These are phyloP conservation scores for Friedmanniomyces endolithicus DNA, from an alignment of 495 filamentous ascomycete species.

Conservation along the genomic window DNA sequence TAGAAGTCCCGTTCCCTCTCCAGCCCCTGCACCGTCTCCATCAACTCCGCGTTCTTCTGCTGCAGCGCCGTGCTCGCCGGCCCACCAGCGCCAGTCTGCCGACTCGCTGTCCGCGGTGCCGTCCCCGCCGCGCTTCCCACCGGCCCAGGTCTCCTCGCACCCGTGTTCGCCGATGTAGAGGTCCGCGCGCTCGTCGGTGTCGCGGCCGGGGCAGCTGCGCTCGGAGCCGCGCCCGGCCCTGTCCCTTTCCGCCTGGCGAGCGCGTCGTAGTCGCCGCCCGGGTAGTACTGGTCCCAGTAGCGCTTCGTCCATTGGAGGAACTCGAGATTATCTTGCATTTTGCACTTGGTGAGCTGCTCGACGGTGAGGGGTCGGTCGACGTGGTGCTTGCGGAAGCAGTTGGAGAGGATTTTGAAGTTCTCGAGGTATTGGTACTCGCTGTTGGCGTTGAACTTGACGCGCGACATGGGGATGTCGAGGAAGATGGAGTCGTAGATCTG, in stretches of 20 bases:
- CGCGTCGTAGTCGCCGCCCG: conserved; percentile 91
- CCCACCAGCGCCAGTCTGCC: conserved; percentile 35
- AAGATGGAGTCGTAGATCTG: conserved; percentile 97
- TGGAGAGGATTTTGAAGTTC: conserved; percentile 79
- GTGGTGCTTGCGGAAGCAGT: conserved; percentile 59
- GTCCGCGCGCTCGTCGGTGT: conserved; percentile 24
- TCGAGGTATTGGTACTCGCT: conserved; percentile 93
- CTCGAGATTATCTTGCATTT: conserved; percentile 99
- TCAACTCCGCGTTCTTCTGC: conserved; percentile 65
- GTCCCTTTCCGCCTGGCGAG: conserved; percentile 69
- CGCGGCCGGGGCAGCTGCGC: conserved; percentile 37
- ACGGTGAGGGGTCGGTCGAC: conserved; percentile 83
- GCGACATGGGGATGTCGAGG: conserved; percentile 88
- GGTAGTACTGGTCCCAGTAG: conserved; percentile 97
- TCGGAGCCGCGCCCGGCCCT: conserved; percentile 8
- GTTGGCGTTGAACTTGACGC: conserved; percentile 97
- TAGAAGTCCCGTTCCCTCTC: conserved; percentile 84
- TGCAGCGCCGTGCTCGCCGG: conserved; percentile 53
- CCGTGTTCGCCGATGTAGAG: conserved; percentile 22
- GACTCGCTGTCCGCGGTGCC: conserved; percentile 27
- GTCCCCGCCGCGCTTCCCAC: conserved; percentile 35
- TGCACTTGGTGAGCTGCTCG: conserved; percentile 83
- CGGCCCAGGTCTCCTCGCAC: conserved; percentile 28
- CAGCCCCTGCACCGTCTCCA: conserved; percentile 35
- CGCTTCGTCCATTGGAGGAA: conserved; percentile 94